phyloP scores from a whole-genome alignment of 2,329 filamentous ascomycete genomes.

The Pyricularia pennisetigena region DNA sequence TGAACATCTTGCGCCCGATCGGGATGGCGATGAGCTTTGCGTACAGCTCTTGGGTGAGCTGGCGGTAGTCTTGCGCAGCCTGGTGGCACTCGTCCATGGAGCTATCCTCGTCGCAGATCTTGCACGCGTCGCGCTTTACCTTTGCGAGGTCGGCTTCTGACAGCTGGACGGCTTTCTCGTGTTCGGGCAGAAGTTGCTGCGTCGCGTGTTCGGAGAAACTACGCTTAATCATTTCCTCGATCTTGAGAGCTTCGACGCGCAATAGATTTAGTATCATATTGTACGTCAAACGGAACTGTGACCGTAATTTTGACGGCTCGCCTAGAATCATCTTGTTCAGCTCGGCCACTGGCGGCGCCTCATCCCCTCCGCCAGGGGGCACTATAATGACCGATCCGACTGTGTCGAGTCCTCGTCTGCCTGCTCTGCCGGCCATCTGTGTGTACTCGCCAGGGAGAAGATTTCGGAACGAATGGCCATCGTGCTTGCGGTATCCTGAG shows the following conservation, averaged over 20 bases:
- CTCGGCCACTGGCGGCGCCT: conserved; percentile 76
- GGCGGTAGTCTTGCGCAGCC: conserved; percentile 69
- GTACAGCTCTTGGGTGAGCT: conserved; percentile 74
- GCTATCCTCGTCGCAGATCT: conserved; percentile 63
- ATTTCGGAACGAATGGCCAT: conserved; percentile 85
- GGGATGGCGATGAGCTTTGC: conserved; percentile 68
- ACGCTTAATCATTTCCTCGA: conserved; percentile 99
- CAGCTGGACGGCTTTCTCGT: conserved; percentile 87
- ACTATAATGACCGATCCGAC: conserved; percentile 95
- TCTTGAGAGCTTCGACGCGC: conserved; percentile 91
- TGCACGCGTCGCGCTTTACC: conserved; percentile 76
- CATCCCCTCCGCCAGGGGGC: conserved; percentile 65
- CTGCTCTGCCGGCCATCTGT: conserved; percentile 94
- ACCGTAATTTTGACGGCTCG: conserved; percentile 87
- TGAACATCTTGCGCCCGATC: conserved; percentile 71
- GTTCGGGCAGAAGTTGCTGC: conserved; percentile 85
- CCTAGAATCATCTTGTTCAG: conserved; percentile 92
- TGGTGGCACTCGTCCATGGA: conserved; percentile 68
- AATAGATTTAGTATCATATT: conserved; percentile 98
- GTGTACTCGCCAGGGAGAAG: conserved; percentile 93
- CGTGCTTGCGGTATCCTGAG: conserved; percentile 92
- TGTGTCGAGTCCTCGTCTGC: conserved; percentile 81
- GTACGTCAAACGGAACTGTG: conserved; percentile 94
- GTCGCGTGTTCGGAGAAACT: conserved; percentile 98
- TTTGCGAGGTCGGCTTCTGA: conserved; percentile 88